These are phyloP conservation scores for Taxawa tesnikishii DNA, from an alignment of 2,329 filamentous ascomycete genomes.

Conservation along the genomic window DNA sequence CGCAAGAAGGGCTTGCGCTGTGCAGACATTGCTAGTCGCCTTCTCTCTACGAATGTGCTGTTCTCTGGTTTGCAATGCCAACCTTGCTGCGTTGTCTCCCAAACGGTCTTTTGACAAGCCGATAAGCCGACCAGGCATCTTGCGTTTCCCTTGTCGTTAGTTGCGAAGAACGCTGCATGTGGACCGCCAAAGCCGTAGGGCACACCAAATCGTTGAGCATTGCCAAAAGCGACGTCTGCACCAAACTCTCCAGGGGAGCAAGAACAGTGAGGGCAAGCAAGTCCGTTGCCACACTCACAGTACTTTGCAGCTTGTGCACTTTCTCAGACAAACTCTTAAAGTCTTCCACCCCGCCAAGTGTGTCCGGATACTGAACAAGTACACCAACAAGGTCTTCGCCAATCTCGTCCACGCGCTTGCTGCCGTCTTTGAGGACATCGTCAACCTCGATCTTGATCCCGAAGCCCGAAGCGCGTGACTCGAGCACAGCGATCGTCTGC, in stretches of 20 bases:
- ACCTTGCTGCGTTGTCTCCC: slow-evolving; percentile 66
- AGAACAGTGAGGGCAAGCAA: slow-evolving; percentile 76
- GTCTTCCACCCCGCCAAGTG: slow-evolving; percentile 66
- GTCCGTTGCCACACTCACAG: slow-evolving; percentile 82
- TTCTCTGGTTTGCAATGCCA: slow-evolving; percentile 85
- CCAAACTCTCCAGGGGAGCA: slow-evolving; percentile 90
- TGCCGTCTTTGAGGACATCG: slow-evolving; percentile 56
- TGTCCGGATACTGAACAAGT: slow-evolving; percentile 91
- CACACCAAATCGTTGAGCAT: slow-evolving; percentile 80
- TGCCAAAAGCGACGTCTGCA: slow-evolving; percentile 90
- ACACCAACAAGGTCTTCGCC: slow-evolving; percentile 79
- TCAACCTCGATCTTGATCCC: slow-evolving; percentile 65
- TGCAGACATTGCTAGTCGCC: slow-evolving; percentile 95
- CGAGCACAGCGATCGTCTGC: slow-evolving; percentile 73
- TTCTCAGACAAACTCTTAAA: slow-evolving; percentile 62
- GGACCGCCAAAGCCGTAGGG: slow-evolving; percentile 87
- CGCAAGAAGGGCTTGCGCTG: slow-evolving; percentile 80
- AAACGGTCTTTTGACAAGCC: slow-evolving; percentile 85
- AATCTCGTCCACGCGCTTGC: slow-evolving; percentile 56
- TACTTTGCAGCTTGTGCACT: slow-evolving; percentile 65
- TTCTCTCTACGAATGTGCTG: slow-evolving; percentile 95
- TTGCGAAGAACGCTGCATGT: slow-evolving; percentile 94
- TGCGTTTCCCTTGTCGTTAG: slow-evolving; percentile 85
- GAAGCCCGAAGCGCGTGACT: slow-evolving; percentile 81
- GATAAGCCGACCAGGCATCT: slow-evolving; percentile 82